Conservation (phyloP, 2,329 filamentous ascomycete species). For the Diaporthe velutina region DNA sequence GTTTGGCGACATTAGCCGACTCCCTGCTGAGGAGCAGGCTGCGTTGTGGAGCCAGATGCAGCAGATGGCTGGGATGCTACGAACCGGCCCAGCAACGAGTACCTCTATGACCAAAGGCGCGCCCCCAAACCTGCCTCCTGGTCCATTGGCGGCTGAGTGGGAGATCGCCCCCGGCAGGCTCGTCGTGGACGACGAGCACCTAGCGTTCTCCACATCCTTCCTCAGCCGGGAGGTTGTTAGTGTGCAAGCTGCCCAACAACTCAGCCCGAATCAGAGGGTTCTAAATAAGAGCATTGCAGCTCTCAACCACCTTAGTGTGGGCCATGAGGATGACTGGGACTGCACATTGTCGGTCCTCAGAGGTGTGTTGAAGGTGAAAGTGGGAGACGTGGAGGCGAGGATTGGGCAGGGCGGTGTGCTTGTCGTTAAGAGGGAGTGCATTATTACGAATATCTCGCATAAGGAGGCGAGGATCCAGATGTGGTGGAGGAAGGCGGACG, state of each 20-base stretch:
- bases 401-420: slow-evolving; percentile 29
- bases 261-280: slow-evolving; percentile 3
- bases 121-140: neutral
- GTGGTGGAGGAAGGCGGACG: slow-evolving; percentile 15
- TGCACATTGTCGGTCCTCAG: slow-evolving; percentile 4
- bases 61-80: neutral
- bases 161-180: slow-evolving; percentile 29
- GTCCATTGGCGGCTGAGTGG: neutral
- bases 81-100: neutral
- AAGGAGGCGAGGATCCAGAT: slow-evolving; percentile 28
- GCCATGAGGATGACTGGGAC: neutral
- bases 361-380: slow-evolving; percentile 12
- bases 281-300: slow-evolving; percentile 24
- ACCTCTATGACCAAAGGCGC: too few species aligned
- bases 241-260: neutral
- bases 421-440: neutral
- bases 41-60: neutral
- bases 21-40: neutral
- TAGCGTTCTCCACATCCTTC: slow-evolving; percentile 13
- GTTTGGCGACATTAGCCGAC: slow-evolving; percentile 12
- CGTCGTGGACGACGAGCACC: too few species aligned
- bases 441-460: neutral
- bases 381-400: neutral
- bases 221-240: slow-evolving; percentile 15
- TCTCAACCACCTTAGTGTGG: neutral